Conservation (phyloP, 495 filamentous ascomycete species). For the Schizothecium vesticola region DNA sequence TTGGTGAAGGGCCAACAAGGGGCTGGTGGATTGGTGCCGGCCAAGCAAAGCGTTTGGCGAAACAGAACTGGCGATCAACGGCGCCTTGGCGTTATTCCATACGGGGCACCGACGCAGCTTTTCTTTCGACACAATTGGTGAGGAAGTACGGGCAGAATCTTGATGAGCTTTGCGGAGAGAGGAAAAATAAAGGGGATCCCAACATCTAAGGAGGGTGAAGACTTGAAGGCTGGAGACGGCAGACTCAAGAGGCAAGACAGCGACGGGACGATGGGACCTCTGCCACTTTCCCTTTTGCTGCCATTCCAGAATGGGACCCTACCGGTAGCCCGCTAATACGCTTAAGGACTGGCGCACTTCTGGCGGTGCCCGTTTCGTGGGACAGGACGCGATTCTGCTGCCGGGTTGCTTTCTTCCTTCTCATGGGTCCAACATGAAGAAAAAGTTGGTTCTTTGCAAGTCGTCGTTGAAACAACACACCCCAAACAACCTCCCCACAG, state of each 20-base stretch:
- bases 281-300: not conserved
- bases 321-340: not conserved
- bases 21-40: slow-evolving; percentile 3
- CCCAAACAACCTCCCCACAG: not conserved
- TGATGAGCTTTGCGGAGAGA: not conserved
- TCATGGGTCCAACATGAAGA: not conserved
- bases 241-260: not conserved
- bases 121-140: not conserved
- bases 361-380: too few relatives aligned
- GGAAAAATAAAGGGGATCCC: not conserved
- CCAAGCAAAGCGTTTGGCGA: not conserved
- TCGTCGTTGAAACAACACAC: not conserved
- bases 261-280: not conserved
- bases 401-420: not conserved
- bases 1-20: not conserved
- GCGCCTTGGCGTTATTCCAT: not conserved
- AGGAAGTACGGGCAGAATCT: not conserved
- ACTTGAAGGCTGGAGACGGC: too few relatives aligned
- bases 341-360: not conserved
- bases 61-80: slow-evolving; percentile 5
- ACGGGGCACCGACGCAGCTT: not conserved
- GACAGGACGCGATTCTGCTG: not conserved
- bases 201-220: not conserved
- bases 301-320: not conserved
- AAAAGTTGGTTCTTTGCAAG: not conserved